These are phyloP conservation scores for Hygrocybe punicea DNA, from an alignment of 768 basidiomycete species.

Conservation along the genomic window DNA sequence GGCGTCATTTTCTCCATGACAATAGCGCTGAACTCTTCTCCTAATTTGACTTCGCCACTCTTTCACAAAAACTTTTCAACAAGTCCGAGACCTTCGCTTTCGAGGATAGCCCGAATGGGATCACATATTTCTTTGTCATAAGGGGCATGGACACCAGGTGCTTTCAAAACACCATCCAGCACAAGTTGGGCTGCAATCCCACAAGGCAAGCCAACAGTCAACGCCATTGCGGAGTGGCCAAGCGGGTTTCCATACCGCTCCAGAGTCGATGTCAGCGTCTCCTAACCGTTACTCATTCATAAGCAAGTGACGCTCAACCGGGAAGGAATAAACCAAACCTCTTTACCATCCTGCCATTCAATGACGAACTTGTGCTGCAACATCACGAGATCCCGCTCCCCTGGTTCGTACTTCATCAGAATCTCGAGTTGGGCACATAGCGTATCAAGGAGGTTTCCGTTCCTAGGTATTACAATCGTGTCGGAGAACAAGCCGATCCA, in stretches of 20 bases:
- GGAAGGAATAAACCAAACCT: slow-evolving; percentile 40
- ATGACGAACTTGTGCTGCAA: slow-evolving; percentile 98
- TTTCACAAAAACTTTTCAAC: slow-evolving; percentile 63
- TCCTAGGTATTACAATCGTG: slow-evolving; percentile 58
- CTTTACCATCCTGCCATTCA: slow-evolving; percentile 78
- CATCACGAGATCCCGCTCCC: slow-evolving; percentile 95
- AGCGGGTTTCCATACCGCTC: slow-evolving; percentile 79
- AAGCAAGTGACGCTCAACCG: slow-evolving; percentile 5
- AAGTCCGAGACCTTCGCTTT: slow-evolving; percentile 72
- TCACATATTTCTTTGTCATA: slow-evolving; percentile 85
- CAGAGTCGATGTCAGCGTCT: slow-evolving; percentile 87
- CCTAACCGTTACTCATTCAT: slow-evolving; percentile 36
- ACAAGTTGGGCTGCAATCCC: slow-evolving; percentile 92
- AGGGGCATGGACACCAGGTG: slow-evolving; percentile 79
- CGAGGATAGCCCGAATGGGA: slow-evolving; percentile 61
- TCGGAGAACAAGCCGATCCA: slow-evolving; percentile 92
- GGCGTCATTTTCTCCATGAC: too few species aligned
- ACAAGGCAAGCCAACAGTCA: slow-evolving; percentile 88
- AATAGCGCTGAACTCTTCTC: too few species aligned
- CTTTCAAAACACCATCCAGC: slow-evolving; percentile 77
- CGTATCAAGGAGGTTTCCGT: slow-evolving; percentile 83
- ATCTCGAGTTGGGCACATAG: slow-evolving; percentile 87
- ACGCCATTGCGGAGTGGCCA: slow-evolving; percentile 89
- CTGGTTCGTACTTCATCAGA: slow-evolving; percentile 86
- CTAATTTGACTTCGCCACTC: neutral